Percentiles rank a stretch among this genome's conserved stretches.
Evolutionary conservation across 2,329 filamentous ascomycete species (phyloP).

Genomic region (Dothistroma septosporum): DNA sequence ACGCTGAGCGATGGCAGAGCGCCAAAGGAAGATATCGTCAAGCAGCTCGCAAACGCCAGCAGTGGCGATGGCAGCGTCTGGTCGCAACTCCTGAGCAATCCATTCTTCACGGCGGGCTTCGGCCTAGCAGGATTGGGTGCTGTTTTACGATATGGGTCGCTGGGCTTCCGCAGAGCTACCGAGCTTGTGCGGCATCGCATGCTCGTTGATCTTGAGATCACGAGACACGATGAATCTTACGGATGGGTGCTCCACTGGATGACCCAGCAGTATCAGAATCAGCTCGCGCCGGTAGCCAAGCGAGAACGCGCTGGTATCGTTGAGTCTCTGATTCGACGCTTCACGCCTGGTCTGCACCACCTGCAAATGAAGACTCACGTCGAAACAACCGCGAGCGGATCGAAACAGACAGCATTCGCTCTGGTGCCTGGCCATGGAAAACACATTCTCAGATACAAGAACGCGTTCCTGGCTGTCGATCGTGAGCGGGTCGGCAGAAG

Average conservation of each 20-base stretch:
- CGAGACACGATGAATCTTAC: conserved; percentile 87
- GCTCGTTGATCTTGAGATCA: conserved; percentile 93
- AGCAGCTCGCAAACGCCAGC: conserved; percentile 34
- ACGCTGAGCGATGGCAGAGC: neutral
- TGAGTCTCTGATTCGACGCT: conserved; percentile 52
- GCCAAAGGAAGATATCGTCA: conserved; percentile 34
- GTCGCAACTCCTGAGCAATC: conserved; percentile 47
- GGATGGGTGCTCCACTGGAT: conserved; percentile 94
- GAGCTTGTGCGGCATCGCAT: conserved; percentile 75
- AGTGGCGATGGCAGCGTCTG: conserved; percentile 40
- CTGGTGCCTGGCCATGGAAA: conserved; percentile 87
- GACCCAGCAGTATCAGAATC: conserved; percentile 53
- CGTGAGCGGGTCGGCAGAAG: conserved; percentile 78
- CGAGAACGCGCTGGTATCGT: conserved; percentile 40
- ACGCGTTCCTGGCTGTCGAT: conserved; percentile 82
- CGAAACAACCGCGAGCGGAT: conserved; percentile 60
- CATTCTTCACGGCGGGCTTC: conserved; percentile 62
- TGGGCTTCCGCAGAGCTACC: conserved; percentile 67
- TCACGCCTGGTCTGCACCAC: conserved; percentile 60
- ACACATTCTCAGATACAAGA: conserved; percentile 81
- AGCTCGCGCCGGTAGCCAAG: conserved; percentile 37
- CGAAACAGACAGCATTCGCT: conserved; percentile 74
- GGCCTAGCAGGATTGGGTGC: conserved; percentile 87
- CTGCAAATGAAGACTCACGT: conserved; percentile 63
- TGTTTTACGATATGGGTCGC: conserved; percentile 73